Conservation (phyloP, 257 asterid species). For the Gentiana straminea region DNA sequence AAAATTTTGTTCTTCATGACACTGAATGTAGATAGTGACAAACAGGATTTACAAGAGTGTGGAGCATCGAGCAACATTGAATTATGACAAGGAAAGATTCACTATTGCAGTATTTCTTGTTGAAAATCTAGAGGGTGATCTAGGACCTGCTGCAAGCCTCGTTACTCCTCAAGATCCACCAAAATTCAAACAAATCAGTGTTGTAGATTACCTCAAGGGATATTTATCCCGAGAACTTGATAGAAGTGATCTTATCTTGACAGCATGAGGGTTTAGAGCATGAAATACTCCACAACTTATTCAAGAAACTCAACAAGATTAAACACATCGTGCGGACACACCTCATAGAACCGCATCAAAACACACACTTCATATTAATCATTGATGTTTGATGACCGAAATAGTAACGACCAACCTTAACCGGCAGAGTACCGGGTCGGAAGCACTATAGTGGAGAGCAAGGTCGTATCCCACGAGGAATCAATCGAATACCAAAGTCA, state of each 20-base stretch:
- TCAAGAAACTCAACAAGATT: too few relatives aligned
- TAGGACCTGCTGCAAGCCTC: conserved; percentile 35
- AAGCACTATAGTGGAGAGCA: too few relatives aligned
- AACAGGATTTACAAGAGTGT: conserved; percentile 24
- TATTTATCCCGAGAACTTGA: conserved; percentile 24
- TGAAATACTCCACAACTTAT: too few relatives aligned
- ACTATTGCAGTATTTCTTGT: conserved; percentile 21
- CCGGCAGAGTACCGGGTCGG: too few relatives aligned
- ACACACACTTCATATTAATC: too few relatives aligned
- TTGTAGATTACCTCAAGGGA: conserved; percentile 25
- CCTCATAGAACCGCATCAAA: too few relatives aligned
- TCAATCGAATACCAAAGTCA: too few relatives aligned
- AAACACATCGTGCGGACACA: too few relatives aligned
- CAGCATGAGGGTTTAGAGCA: conserved; percentile 17
- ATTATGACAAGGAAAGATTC: conserved; percentile 13
- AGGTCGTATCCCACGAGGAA: too few relatives aligned
- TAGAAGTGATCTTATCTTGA: conserved; percentile 38
- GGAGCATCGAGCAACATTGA: conserved; percentile 26
- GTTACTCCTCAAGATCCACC: conserved; percentile 25
- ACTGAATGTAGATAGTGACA: conserved; percentile 14
- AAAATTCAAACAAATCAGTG: conserved; percentile 24
- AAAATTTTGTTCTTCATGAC: too few relatives aligned
- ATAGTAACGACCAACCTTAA: too few relatives aligned
- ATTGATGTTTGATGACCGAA: too few relatives aligned
- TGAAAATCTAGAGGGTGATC: conserved; percentile 10